These are phyloP conservation scores for Populus tomentosa DNA, from an alignment of 441 rosid species.

Conservation along the genomic window DNA sequence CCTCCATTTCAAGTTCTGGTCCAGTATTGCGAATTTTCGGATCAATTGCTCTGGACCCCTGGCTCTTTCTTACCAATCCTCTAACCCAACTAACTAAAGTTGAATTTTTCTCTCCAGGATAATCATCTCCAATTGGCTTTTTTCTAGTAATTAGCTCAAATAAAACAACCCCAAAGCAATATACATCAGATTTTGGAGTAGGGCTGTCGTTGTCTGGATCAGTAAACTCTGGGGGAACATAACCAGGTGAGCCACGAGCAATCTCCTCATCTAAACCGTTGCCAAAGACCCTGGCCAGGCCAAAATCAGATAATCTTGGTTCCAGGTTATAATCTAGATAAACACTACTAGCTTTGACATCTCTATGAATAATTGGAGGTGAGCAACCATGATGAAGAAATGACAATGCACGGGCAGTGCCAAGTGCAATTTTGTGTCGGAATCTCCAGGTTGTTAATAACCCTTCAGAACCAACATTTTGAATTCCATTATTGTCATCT, in stretches of 20 bases:
- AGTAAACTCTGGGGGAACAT: conserved; percentile 76
- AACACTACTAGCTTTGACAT: conserved; percentile 86
- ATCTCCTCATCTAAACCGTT: conserved; percentile 69
- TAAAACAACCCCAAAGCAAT: conserved; percentile 84
- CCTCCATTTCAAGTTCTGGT: conserved; percentile 62
- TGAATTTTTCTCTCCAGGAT: conserved; percentile 55
- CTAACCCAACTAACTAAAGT: conserved; percentile 74
- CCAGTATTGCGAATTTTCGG: conserved; percentile 66
- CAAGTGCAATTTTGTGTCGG: conserved; percentile 82
- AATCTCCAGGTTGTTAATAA: conserved; percentile 68
- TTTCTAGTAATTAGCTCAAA: conserved; percentile 83
- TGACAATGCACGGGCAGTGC: conserved; percentile 86
- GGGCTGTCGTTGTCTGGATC: conserved; percentile 47
- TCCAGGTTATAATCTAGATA: conserved; percentile 77
- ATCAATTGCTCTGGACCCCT: conserved; percentile 60
- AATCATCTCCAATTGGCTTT: conserved; percentile 65
- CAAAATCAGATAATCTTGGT: conserved; percentile 86
- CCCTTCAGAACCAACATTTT: conserved; percentile 58
- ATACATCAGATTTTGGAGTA: conserved; percentile 81
- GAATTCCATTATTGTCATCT: conserved; percentile 48
- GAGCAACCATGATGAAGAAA: conserved; percentile 95
- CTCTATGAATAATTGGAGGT: conserved; percentile 79
- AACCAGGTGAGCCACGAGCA: conserved; percentile 70
- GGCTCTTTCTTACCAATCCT: conserved; percentile 60
- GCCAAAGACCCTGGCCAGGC: conserved; percentile 81